Conservation (phyloP, 192 early-diverging fungal genomes). For the Entophlyctis helioformis region DNA sequence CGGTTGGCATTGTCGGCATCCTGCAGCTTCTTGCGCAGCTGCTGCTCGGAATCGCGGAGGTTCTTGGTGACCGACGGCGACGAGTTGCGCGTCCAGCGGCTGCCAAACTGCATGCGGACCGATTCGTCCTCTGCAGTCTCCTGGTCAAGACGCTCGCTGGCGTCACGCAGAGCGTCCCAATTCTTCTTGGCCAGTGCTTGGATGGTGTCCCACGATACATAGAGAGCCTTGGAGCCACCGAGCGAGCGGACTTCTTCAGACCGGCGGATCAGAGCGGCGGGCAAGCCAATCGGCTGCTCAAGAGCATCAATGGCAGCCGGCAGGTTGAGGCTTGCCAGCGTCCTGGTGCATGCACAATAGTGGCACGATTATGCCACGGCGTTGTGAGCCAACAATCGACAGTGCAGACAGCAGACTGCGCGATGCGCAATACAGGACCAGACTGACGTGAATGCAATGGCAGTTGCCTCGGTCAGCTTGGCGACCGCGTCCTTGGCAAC, state of each 20-base stretch:
- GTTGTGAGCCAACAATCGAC: too few relatives aligned
- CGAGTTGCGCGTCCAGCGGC: slow-evolving; percentile 43
- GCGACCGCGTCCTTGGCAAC: too few relatives aligned
- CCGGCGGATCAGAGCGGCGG: slow-evolving; percentile 52
- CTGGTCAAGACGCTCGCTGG: slow-evolving; percentile 52
- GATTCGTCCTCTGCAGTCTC: slow-evolving; percentile 61
- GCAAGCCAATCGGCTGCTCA: slow-evolving; percentile 66
- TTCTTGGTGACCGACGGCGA: slow-evolving; percentile 39
- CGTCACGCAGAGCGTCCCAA: too few relatives aligned
- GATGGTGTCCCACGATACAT: slow-evolving; percentile 55
- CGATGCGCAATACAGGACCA: too few relatives aligned
- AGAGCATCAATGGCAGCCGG: slow-evolving; percentile 59
- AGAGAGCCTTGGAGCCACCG: slow-evolving; percentile 52
- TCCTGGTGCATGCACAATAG: too few relatives aligned
- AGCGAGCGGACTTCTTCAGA: slow-evolving; percentile 62
- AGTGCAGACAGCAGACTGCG: too few relatives aligned
- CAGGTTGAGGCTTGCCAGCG: slow-evolving; percentile 55
- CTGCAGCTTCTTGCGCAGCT: slow-evolving; percentile 42
- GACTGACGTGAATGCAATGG: too few relatives aligned
- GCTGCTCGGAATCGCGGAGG: slow-evolving; percentile 40
- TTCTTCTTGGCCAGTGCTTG: too few relatives aligned
- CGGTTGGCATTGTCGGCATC: slow-evolving; percentile 47
- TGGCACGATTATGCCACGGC: too few relatives aligned
- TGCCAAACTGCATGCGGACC: slow-evolving; percentile 37
- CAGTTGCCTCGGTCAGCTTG: too few relatives aligned